Percentiles rank a stretch among this genome's conserved stretches.
Evolutionary conservation across 345 rosid species (phyloP).

Genomic region (Toxicodendron radicans): DNA sequence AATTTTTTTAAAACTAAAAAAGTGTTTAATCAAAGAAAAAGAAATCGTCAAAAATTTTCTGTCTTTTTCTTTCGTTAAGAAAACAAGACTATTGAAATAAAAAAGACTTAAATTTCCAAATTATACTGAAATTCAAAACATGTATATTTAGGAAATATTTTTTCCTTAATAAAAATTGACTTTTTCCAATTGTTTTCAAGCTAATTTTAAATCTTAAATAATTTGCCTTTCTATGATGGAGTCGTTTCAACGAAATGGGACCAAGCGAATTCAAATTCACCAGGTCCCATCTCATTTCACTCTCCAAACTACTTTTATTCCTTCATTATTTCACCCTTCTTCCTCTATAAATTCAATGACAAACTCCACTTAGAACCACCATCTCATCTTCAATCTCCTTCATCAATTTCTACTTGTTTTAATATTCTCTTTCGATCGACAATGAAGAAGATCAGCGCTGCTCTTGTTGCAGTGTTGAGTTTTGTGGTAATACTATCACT

Average conservation of each 20-base stretch:
- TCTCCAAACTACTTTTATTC: neutral
- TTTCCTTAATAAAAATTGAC: no score
- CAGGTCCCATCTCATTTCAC: neutral
- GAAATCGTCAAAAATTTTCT: no score
- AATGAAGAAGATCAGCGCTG: slow-evolving; percentile 8
- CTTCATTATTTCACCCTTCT: neutral
- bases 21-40: no score
- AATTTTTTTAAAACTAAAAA: no score
- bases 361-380: neutral
- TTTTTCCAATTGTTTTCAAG: neutral
- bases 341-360: neutral
- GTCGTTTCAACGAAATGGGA: neutral
- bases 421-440: no score
- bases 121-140: no score
- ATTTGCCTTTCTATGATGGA: no score
- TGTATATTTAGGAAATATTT: no score
- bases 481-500: slow-evolving; percentile 9
- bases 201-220: neutral
- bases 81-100: no score
- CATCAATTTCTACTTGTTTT: no score
- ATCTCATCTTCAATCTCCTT: neutral
- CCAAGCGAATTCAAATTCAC: neutral
- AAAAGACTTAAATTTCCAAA: no score
- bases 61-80: no score
- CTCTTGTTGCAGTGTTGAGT: neutral